phyloP scores from a whole-genome alignment of 495 filamentous ascomycete species.

The Pyrenula massariospora region DNA sequence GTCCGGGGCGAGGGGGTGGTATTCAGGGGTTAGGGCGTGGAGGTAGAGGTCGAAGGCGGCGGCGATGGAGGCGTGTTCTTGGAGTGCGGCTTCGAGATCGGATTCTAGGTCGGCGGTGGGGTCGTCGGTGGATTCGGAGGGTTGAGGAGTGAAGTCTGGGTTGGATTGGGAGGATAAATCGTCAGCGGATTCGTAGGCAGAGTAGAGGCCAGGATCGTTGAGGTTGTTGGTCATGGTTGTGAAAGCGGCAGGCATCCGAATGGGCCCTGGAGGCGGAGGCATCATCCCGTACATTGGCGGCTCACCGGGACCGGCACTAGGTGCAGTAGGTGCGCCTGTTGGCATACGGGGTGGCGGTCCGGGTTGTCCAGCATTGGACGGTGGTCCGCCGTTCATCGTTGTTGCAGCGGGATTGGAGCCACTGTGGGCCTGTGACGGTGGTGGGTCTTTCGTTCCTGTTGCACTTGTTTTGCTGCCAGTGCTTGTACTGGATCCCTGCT shows the following conservation, averaged over 20 bases:
- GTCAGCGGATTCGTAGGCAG: neutral
- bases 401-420: conserved; percentile 1
- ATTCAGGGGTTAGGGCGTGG: conserved; percentile 58
- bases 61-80: conserved; percentile 68
- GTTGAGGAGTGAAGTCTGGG: conserved; percentile 6
- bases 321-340: neutral
- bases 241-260: conserved; percentile 29
- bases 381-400: neutral
- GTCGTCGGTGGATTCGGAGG: too few relatives aligned
- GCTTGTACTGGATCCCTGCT: neutral
- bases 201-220: neutral
- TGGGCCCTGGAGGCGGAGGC: conserved; percentile 23
- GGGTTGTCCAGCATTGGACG: neutral
- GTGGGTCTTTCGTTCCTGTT: neutral
- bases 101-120: conserved; percentile 17
- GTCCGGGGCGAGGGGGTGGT: conserved; percentile 66
- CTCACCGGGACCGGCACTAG: neutral
- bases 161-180: neutral
- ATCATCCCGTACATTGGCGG: conserved; percentile 43
- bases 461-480: neutral
- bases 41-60: conserved; percentile 56
- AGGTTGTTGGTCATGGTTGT: conserved; percentile 1
- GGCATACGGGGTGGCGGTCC: conserved; percentile 10
- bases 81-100: conserved; percentile 39
- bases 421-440: neutral